These are phyloP conservation scores for Plasmodium sp. DNA, from an alignment of 169 alveolate genomes.

Conservation along the genomic window DNA sequence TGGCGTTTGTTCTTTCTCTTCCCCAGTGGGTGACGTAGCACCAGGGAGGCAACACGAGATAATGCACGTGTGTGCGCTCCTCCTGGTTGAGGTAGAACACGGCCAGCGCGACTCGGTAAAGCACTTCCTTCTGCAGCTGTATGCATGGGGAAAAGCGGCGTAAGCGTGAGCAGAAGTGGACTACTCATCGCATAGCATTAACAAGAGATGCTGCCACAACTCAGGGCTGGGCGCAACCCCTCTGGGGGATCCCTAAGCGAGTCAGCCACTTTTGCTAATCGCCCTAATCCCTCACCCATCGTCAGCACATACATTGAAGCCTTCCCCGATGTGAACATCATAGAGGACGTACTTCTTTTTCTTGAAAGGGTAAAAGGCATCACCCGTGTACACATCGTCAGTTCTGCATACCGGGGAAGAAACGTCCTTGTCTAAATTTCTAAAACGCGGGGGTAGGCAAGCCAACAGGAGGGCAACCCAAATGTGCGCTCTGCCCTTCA, in stretches of 20 bases:
- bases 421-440: neutral
- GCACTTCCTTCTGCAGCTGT: conserved; percentile 76
- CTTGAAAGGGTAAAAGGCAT: conserved; percentile 28
- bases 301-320: conserved; percentile 64
- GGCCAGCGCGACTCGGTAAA: conserved; percentile 62
- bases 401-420: conserved; percentile 20
- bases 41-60: conserved; percentile 79
- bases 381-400: conserved; percentile 54
- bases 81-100: conserved; percentile 30
- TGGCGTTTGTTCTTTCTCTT: neutral
- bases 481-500: neutral
- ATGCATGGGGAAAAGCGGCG: neutral
- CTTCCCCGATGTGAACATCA: conserved; percentile 80
- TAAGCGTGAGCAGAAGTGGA: neutral
- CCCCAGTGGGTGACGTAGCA: conserved; percentile 76
- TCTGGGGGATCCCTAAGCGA: neutral
- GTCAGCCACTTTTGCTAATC: neutral
- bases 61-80: conserved; percentile 11
- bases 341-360: conserved; percentile 59
- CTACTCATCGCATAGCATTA: neutral
- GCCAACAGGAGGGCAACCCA: neutral
- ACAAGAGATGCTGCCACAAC: neutral
- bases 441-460: neutral
- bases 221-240: neutral
- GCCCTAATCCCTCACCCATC: neutral